Conservation (phyloP, 805 yeast species). For the Blastobotrys parvus region DNA sequence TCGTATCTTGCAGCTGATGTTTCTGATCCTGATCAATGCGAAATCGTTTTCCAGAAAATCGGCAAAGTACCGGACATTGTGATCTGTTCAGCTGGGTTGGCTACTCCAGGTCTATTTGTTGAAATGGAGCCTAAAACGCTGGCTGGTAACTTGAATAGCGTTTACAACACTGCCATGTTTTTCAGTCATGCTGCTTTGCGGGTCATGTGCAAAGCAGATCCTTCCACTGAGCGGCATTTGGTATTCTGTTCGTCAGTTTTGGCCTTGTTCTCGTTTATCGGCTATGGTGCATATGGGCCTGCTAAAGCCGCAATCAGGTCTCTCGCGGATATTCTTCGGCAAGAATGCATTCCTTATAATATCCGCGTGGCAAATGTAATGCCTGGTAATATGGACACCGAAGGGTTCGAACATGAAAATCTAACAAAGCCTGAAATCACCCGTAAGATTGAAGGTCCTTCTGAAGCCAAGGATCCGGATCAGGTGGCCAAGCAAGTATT, state of each 20-base stretch:
- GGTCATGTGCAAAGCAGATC: slow-evolving; percentile 23
- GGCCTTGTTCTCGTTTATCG: slow-evolving; percentile 81
- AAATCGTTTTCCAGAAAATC: slow-evolving; percentile 3
- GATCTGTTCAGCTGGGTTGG: slow-evolving; percentile 81
- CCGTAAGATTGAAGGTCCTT: slow-evolving; percentile 74
- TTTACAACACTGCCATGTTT: slow-evolving; percentile 66
- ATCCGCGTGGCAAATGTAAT: slow-evolving; percentile 65
- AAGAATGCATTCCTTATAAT: slow-evolving; percentile 63
- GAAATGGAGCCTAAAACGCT: slow-evolving; percentile 57
- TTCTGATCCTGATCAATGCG: slow-evolving; percentile 30
- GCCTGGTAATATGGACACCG: slow-evolving; percentile 87
- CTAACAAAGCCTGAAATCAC: slow-evolving; percentile 81
- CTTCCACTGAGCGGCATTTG: slow-evolving; percentile 35
- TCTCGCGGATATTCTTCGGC: slow-evolving; percentile 68
- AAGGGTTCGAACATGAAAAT: slow-evolving; percentile 79
- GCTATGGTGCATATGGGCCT: slow-evolving; percentile 89
- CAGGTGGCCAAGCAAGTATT: slow-evolving; percentile 58
- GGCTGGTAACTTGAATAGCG: slow-evolving; percentile 51
- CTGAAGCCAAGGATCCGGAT: slow-evolving; percentile 57
- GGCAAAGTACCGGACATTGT: slow-evolving; percentile 54
- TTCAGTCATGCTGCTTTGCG: slow-evolving; percentile 53
- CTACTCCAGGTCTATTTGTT: slow-evolving; percentile 67
- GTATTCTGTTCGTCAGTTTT: slow-evolving; percentile 67
- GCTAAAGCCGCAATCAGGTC: slow-evolving; percentile 74
- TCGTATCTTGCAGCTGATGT: slow-evolving; percentile 57